phyloP scores from a whole-genome alignment of 169 alveolate genomes.

The Eimeria falciformis region DNA sequence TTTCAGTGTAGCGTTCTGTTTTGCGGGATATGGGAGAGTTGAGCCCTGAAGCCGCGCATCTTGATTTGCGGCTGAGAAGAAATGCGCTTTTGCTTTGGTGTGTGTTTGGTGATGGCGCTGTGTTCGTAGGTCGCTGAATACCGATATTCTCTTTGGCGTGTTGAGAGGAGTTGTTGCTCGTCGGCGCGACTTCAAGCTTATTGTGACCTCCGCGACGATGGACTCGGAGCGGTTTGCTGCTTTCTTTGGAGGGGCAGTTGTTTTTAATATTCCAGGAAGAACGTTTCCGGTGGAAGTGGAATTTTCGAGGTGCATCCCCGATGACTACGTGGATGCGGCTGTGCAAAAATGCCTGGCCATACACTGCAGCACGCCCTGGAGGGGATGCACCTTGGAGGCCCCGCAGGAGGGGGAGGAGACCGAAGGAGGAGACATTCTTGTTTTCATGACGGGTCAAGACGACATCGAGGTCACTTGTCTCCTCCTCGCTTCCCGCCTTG shows the following conservation, averaged over 20 bases:
- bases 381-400: neutral
- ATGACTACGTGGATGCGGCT: conserved; percentile 99
- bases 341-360: conserved; percentile 98
- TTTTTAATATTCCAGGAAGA: conserved; percentile 99
- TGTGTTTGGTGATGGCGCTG: too few relatives aligned
- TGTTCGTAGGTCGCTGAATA: conserved; percentile 92
- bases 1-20: neutral
- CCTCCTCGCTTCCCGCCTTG: conserved; percentile 94
- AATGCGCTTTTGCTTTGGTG: too few relatives aligned
- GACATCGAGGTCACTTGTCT: conserved; percentile 99
- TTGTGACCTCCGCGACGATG: conserved; percentile 99
- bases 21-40: too few relatives aligned
- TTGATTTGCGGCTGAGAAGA: too few relatives aligned
- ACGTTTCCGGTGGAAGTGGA: conserved; percentile 98
- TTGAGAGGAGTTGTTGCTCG: conserved; percentile 95
- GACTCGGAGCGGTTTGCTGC: conserved; percentile 97
- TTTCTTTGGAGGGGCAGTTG: conserved; percentile 99
- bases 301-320: conserved; percentile 94
- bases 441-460: conserved; percentile 99
- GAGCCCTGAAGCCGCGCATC: too few relatives aligned
- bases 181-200: conserved; percentile 97
- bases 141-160: conserved; percentile 99
- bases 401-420: conserved; percentile 66
- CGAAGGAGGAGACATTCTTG: conserved; percentile 95
- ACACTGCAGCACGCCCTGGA: conserved; percentile 93